Evolutionary conservation across 2,329 filamentous ascomycete species (phyloP).

Genomic region (Phoma sp.): DNA sequence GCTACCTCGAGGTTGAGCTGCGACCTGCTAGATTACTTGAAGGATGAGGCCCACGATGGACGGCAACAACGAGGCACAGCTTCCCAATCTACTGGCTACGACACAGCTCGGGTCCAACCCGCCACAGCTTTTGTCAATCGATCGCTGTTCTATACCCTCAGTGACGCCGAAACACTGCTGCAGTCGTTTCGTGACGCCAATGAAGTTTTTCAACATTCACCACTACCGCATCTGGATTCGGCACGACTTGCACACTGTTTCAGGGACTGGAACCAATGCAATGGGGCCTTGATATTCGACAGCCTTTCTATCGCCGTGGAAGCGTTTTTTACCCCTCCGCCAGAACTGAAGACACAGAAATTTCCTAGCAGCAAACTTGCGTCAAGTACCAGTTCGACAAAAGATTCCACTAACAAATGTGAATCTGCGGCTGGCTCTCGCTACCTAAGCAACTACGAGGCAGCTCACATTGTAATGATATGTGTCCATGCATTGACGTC

Average conservation of each 20-base stretch:
- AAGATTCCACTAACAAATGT: neutral
- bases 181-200: conserved; percentile 43
- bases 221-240: conserved; percentile 46
- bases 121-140: conserved; percentile 37
- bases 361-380: conserved; percentile 28
- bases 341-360: conserved; percentile 37
- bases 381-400: conserved; percentile 18
- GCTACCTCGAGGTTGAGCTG: conserved; percentile 35
- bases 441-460: conserved; percentile 45
- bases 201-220: conserved; percentile 33
- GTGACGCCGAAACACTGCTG: conserved; percentile 41
- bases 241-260: conserved; percentile 39
- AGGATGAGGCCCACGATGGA: conserved; percentile 29
- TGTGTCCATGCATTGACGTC: conserved; percentile 51
- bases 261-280: conserved; percentile 40
- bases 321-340: conserved; percentile 45
- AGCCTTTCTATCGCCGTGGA: conserved; percentile 43
- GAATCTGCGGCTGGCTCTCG: conserved; percentile 2
- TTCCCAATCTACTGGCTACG: conserved; percentile 26
- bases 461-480: conserved; percentile 51
- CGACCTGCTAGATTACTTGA: conserved; percentile 38
- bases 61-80: conserved; percentile 18
- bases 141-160: conserved; percentile 44
- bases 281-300: conserved; percentile 47
- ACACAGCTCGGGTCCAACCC: conserved; percentile 21